phyloP scores from a whole-genome alignment of 768 basidiomycete species.

The Lentinula lateritia region DNA sequence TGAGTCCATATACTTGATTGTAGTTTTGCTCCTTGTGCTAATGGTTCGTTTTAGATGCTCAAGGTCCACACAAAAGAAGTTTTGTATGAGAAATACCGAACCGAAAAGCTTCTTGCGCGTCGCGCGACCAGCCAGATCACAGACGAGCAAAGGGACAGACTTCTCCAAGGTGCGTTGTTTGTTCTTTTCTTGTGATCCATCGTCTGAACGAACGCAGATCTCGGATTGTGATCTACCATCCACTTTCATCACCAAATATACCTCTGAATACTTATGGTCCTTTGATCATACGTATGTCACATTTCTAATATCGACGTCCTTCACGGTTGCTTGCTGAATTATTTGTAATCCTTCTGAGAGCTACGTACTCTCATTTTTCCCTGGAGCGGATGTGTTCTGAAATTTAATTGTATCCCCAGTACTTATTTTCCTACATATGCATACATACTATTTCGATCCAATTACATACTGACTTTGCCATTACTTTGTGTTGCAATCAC shows the following conservation, averaged over 20 bases:
- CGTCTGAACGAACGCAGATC: slow-evolving; percentile 25
- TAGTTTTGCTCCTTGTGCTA: neutral
- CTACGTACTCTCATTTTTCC: neutral
- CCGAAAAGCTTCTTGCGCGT: slow-evolving; percentile 83
- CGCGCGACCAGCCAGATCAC: slow-evolving; percentile 78
- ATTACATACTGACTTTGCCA: slow-evolving; percentile 7
- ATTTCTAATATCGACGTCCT: neutral
- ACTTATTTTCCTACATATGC: neutral
- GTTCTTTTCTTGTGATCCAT: slow-evolving; percentile 4
- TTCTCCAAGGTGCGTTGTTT: slow-evolving; percentile 61
- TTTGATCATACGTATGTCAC: neutral
- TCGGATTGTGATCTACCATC: slow-evolving; percentile 34
- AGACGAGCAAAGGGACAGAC: slow-evolving; percentile 64
- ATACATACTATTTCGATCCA: neutral
- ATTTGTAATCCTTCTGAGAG: neutral
- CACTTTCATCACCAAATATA: neutral
- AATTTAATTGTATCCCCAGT: neutral
- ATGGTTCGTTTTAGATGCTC: slow-evolving; percentile 48
- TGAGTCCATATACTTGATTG: slow-evolving; percentile 23
- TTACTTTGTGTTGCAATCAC: neutral
- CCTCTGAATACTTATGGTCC: neutral
- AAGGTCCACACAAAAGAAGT: slow-evolving; percentile 84
- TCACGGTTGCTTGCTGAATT: neutral
- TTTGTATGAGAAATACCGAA: slow-evolving; percentile 89
- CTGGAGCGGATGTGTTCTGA: slow-evolving; percentile 5